A percentile compares a stretch with the other conserved stretches of the same genome.
These are phyloP conservation scores for Bathelium albidoporum DNA, from an alignment of 495 filamentous ascomycete genomes.

Conservation along the genomic window DNA sequence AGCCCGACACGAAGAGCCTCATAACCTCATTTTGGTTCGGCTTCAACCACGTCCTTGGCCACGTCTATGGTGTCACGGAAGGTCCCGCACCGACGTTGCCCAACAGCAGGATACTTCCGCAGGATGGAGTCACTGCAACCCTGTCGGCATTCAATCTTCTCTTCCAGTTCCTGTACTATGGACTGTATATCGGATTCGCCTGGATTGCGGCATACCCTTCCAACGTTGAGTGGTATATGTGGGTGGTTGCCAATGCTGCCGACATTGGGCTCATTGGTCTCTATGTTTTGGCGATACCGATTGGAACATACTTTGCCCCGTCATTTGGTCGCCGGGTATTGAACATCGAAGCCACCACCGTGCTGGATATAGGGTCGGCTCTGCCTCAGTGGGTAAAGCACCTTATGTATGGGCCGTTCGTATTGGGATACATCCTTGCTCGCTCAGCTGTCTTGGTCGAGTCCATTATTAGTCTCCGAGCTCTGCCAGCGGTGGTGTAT, in stretches of 20 bases:
- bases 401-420: neutral
- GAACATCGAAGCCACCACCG: neutral
- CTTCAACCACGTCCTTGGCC: neutral
- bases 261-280: neutral
- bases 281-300: neutral
- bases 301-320: neutral
- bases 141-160: neutral
- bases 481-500: slow-evolving; percentile 20
- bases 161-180: neutral
- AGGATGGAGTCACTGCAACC: neutral
- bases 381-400: neutral
- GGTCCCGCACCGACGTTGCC: neutral
- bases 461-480: slow-evolving; percentile 17
- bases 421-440: slow-evolving; percentile 11
- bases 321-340: neutral
- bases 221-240: neutral
- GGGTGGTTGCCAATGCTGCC: neutral
- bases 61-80: neutral
- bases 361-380: neutral
- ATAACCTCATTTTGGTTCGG: slow-evolving; percentile 5
- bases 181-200: neutral
- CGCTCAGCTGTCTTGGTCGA: slow-evolving; percentile 13
- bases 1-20: neutral
- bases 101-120: neutral
- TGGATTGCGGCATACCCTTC: neutral